These are phyloP conservation scores for Anthracocystis panici-leucophaei DNA, from an alignment of 1,284 basidiomycete species.

Conservation along the genomic window DNA sequence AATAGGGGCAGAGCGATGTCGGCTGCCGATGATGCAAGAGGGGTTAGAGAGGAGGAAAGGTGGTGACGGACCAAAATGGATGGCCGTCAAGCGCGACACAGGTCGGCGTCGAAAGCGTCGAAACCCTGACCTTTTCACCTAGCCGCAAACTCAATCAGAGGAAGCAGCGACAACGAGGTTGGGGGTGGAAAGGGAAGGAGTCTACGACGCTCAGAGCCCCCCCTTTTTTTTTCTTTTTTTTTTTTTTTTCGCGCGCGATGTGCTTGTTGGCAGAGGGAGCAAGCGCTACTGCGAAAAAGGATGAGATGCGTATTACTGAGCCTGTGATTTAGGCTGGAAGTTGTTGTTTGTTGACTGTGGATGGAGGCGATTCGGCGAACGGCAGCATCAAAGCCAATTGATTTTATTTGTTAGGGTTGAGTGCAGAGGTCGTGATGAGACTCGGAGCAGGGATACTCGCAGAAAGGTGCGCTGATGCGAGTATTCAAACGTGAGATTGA, in stretches of 20 bases:
- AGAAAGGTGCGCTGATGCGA: conserved; percentile 4
- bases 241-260: conserved; percentile 8
- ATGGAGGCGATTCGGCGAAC: conserved; percentile 20
- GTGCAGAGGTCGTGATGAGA: conserved; percentile 11
- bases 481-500: too few species aligned
- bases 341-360: conserved; percentile 8
- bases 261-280: neutral
- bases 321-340: conserved; percentile 26
- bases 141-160: conserved; percentile 22
- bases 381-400: conserved; percentile 40
- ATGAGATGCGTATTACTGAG: conserved; percentile 3
- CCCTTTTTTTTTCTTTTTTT: too few species aligned
- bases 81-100: conserved; percentile 26
- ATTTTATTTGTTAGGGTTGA: neutral
- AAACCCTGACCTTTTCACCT: conserved; percentile 10
- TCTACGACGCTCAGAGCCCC: conserved; percentile 25
- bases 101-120: conserved; percentile 22
- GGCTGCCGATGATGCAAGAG: conserved; percentile 31
- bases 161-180: conserved; percentile 15
- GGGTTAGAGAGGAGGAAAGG: conserved; percentile 3
- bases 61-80: neutral
- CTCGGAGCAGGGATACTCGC: conserved; percentile 10
- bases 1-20: conserved; percentile 51
- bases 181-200: neutral
- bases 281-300: conserved; percentile 5